Base-by-base conservation (phyloP, 306 rosid genomes). In the Trichosanthes truncata region DNA sequence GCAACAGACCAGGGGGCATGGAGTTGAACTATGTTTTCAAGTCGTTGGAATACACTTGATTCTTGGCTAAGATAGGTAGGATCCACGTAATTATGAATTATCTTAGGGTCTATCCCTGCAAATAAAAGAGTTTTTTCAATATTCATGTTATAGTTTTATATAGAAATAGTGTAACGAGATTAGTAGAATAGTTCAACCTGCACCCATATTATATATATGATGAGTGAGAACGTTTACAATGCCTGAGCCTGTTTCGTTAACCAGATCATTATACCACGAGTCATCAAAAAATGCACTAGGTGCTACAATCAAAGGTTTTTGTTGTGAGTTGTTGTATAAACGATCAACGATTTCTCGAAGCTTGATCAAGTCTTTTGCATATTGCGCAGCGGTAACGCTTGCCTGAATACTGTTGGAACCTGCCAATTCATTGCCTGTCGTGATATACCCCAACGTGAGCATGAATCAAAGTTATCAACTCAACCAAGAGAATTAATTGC, bases 141-240 rank as follows among this genome's bases (percentile, higher is more conserved):
- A 57, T 57, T 57, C 33, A 23, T 21, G 17, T 0, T 25, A 55
- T 3, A 3, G 65, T 29, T 59, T 59, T 59, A 23, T 57, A 57
- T 11, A 23, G 9, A 33, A 13, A 26, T 31, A 31, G 7, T 5
- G 26, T 29, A 36, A 41, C 6, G 7, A 9, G 14, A 12, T 25
- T 7, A 65, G 38, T 61, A 81, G 59, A 46, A 23, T 80, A 61
- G 43, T 4, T 5, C 17, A 78, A 92, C 98, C 98, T 88, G 98
- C 84, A 57, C 98, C 98, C 81, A 94, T 84, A 75, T 94, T 91
- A 82, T 94, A 94, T 48, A 94, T 31, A 72, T 94, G 98, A 85
- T 90, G 97, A 60, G 88, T 87, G 82, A 94, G 61, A 21, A 78
- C 83, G 80, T 94, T 65, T 53, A 92, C 48, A 68, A 86, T 74